Evolutionary conservation across 2,329 filamentous ascomycete species (phyloP), one percentile per base, ranked within the genome.

Genomic region (Phaeophleospora eucalypticola): DNA sequence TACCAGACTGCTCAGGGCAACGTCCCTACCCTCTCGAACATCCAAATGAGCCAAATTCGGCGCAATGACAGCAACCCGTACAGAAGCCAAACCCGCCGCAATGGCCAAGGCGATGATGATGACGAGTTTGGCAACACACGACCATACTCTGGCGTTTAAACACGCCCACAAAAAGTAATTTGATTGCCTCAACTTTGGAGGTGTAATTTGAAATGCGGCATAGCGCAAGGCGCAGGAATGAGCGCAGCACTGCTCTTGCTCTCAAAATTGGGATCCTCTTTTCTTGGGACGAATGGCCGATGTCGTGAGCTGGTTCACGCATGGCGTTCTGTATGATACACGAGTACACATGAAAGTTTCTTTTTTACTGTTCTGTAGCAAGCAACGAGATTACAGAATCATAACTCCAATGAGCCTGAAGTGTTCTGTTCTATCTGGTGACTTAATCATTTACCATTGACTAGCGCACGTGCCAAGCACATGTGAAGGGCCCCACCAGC

Each of bases 31-130:
- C 35, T 50, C 2, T 36, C 39, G 9, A 43, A 43, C 10, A 45
- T 55, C 10, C 54, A 58, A 45, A 58, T 57, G 56, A 52, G 51
- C 17, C 52, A 59, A 40, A 46, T 58, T 19, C 45, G 51, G 14
- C 49, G 55, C 19, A 57, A 41, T 41, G 41, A 51, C 16, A 61
- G 57, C 41, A 60, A 58, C 37, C 57, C 58, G 20, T 60, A 59
- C 38, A 44, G 49, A 35, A 46, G 41, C 20, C 43, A 32, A 4
- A 17, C 18, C 18, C 27, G 40, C 27, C 24, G 38, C 46, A 36
- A 45, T 32, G 35, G 35, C 32, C 34, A 41, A 42, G 37, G 49
- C 16, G 57, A 52, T 3, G 53, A 56, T 17, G 54, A 56, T 34
- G 57, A 58, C 33, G 54, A 58, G 36, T 47, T 39, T 18, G 48